These are phyloP conservation scores for Atalantia buxifolia DNA, from an alignment of 345 rosid species.

Conservation along the genomic window DNA sequence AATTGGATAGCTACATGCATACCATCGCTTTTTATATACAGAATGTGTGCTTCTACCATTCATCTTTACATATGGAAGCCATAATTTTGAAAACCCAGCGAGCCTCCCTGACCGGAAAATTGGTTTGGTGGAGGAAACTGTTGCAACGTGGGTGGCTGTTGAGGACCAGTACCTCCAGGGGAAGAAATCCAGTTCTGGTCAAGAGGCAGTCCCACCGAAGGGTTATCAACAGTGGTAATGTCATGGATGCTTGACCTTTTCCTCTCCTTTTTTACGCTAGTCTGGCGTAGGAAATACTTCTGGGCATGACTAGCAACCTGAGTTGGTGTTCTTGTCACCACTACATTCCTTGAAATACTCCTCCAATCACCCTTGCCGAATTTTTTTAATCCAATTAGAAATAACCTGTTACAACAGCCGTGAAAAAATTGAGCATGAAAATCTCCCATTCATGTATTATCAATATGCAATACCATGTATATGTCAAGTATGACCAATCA, in stretches of 20 bases:
- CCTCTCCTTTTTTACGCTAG: slow-evolving; percentile 63
- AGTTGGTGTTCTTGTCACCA: slow-evolving; percentile 78
- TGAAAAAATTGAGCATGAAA: too few relatives aligned
- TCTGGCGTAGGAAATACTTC: slow-evolving; percentile 76
- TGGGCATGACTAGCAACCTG: slow-evolving; percentile 97
- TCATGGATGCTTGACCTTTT: slow-evolving; percentile 86
- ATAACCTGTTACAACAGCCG: slow-evolving; percentile 39
- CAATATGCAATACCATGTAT: too few relatives aligned
- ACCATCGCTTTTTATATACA: slow-evolving; percentile 9
- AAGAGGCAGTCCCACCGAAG: slow-evolving; percentile 11
- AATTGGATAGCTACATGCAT: neutral
- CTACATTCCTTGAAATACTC: slow-evolving; percentile 82
- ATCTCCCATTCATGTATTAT: too few relatives aligned
- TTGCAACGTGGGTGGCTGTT: slow-evolving; percentile 18
- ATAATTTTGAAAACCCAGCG: slow-evolving; percentile 20
- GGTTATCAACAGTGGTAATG: slow-evolving; percentile 46
- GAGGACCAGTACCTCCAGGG: slow-evolving; percentile 16
- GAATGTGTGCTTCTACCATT: neutral
- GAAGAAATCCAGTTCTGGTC: slow-evolving; percentile 29
- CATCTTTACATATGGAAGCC: slow-evolving; percentile 25
- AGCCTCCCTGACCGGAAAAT: slow-evolving; percentile 19
- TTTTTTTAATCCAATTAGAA: slow-evolving; percentile 56
- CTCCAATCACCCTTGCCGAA: slow-evolving; percentile 92
- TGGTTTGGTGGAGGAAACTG: slow-evolving; percentile 16
- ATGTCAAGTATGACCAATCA: neutral